These are phyloP conservation scores for Aspergillus nanangensis DNA, from an alignment of 495 filamentous ascomycete genomes.

Conservation along the genomic window DNA sequence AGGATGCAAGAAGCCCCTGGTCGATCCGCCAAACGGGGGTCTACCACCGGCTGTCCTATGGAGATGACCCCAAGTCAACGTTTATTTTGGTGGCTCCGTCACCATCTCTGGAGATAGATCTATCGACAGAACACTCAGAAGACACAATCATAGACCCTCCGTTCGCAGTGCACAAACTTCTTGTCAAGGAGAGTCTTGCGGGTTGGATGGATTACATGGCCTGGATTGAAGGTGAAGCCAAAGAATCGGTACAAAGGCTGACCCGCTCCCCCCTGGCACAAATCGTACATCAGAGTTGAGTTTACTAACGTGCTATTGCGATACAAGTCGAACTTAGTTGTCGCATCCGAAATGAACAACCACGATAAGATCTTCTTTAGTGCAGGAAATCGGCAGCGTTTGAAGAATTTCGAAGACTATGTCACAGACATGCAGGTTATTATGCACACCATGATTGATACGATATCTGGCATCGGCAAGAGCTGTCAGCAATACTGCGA, in stretches of 20 bases:
- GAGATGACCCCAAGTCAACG: not conserved
- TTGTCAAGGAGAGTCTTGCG: conserved; percentile 3
- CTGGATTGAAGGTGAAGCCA: conserved; percentile 6
- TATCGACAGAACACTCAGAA: not conserved
- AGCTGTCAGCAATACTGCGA: conserved; percentile 6
- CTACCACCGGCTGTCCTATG: conserved; percentile 6
- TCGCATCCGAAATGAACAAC: not conserved
- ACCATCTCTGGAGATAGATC: not conserved
- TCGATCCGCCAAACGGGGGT: conserved; percentile 11
- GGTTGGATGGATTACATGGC: conserved; percentile 11
- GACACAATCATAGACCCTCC: not conserved
- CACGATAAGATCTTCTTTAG: not conserved
- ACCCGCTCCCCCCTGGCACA: not conserved
- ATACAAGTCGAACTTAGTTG: conserved; percentile 2
- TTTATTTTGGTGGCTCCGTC: conserved; percentile 8
- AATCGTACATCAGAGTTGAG: not conserved
- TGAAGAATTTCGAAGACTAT: conserved; percentile 7
- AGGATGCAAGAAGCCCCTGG: conserved; percentile 1
- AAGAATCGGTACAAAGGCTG: conserved; percentile 5
- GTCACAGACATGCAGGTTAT: conserved; percentile 5
- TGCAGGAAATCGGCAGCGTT: conserved; percentile 2
- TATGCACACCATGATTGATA: conserved; percentile 4
- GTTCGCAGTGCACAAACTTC: conserved; percentile 1
- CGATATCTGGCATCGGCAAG: conserved; percentile 1
- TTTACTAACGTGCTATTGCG: not conserved